phyloP scores from a whole-genome alignment of 2,329 filamentous ascomycete species.

The Pseudonectria buxi region DNA sequence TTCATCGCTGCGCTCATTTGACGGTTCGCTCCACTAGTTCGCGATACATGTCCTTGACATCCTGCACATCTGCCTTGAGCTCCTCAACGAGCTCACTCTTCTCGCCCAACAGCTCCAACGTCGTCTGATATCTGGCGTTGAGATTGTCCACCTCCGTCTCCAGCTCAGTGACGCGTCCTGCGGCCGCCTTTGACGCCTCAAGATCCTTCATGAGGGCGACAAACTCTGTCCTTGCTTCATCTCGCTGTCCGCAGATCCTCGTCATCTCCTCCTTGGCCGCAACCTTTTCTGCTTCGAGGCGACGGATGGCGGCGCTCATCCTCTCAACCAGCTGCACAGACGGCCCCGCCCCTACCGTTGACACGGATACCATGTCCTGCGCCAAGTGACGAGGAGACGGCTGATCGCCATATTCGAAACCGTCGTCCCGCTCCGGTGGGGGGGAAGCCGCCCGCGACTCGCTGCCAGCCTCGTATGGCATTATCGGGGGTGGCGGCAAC shows the following conservation, averaged over 20 bases:
- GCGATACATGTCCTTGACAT: constrained; percentile 94
- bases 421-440: constrained; percentile 43
- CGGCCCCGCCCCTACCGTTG: constrained; percentile 82
- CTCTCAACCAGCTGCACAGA: constrained; percentile 93
- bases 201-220: constrained; percentile 82
- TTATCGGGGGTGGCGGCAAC: constrained; percentile 35
- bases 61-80: constrained; percentile 76
- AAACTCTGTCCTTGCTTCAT: constrained; percentile 89
- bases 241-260: constrained; percentile 74
- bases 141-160: constrained; percentile 63
- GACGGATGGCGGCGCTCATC: constrained; percentile 87
- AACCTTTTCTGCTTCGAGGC: constrained; percentile 87
- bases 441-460: constrained; percentile 34
- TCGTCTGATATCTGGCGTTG: constrained; percentile 77
- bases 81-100: constrained; percentile 95
- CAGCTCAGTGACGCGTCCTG: constrained; percentile 54
- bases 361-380: constrained; percentile 82
- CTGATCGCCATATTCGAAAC: constrained; percentile 38
- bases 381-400: constrained; percentile 62
- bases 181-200: constrained; percentile 59
- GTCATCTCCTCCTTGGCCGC: constrained; percentile 79
- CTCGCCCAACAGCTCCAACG: constrained; percentile 90
- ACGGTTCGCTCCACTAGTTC: constrained; percentile 84
- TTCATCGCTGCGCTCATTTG: constrained; percentile 39
- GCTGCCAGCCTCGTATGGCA: constrained; percentile 36